Evolutionary conservation across 179 eudicot species (phyloP).

Genomic region (Beta lomatogona): DNA sequence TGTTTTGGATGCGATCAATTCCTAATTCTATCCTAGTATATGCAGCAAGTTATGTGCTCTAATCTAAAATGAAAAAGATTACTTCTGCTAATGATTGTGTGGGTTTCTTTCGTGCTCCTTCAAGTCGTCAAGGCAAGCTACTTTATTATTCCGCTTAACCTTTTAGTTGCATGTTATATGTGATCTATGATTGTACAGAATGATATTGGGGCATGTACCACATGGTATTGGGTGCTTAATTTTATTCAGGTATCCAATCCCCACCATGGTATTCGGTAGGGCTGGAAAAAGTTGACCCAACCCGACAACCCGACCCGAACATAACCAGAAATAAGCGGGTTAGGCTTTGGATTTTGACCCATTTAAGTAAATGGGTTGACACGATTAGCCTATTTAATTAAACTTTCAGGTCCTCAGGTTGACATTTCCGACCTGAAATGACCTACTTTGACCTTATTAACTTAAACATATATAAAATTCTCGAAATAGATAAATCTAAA

Average conservation of each 20-base stretch:
- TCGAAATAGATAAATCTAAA: no score
- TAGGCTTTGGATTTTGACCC: no score
- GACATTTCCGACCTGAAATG: no score
- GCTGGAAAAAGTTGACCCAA: no score
- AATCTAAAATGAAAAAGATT: slow-evolving; percentile 72
- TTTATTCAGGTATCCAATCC: slow-evolving; percentile 62
- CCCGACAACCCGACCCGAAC: no score
- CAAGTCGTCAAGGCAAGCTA: slow-evolving; percentile 78
- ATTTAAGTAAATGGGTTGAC: no score
- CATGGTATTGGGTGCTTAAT: slow-evolving; percentile 77
- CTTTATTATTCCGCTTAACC: slow-evolving; percentile 9
- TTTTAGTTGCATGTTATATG: neutral
- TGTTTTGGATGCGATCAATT: neutral
- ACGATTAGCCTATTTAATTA: no score
- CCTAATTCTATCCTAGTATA: neutral
- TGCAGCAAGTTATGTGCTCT: slow-evolving; percentile 59
- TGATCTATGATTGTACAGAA: slow-evolving; percentile 49
- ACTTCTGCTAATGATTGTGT: slow-evolving; percentile 55
- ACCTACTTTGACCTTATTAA: no score
- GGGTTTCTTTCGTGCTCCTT: slow-evolving; percentile 71
- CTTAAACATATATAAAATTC: no score
- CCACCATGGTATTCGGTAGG: neutral
- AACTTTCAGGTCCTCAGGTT: no score
- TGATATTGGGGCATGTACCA: slow-evolving; percentile 51
- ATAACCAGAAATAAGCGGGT: no score